phyloP scores from a whole-genome alignment of 176 grass and related monocot genomes.

The Dactylis glomerata region DNA sequence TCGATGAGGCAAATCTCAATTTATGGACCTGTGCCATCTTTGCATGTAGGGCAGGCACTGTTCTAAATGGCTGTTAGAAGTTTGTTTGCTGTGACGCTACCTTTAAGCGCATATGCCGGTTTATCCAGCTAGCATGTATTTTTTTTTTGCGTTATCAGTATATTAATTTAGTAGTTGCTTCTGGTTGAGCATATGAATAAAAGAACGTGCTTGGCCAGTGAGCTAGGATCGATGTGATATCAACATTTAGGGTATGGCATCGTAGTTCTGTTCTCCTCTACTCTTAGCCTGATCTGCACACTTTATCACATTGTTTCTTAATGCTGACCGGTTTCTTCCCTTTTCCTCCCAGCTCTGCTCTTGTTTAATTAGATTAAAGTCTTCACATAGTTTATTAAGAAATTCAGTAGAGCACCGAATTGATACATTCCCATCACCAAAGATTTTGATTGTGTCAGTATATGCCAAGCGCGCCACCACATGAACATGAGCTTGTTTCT shows the following conservation, averaged over 20 bases:
- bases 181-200: neutral
- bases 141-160: neutral
- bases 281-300: too few species aligned
- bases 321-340: too few species aligned
- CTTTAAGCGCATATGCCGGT: neutral
- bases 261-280: too few species aligned
- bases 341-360: too few species aligned
- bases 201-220: neutral
- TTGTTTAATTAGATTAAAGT: too few species aligned
- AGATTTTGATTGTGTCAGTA: too few species aligned
- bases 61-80: neutral
- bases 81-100: neutral
- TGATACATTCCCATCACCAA: too few species aligned
- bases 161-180: neutral
- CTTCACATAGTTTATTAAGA: too few species aligned
- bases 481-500: too few species aligned
- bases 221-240: neutral
- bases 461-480: too few species aligned
- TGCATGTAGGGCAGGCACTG: neutral
- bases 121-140: neutral
- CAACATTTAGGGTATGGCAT: neutral
- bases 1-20: constrained; percentile 84
- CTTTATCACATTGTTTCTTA: too few species aligned
- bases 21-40: constrained; percentile 45
- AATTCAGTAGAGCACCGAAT: too few species aligned